Conservation (phyloP, 192 early-diverging fungal genomes). For the Jimgerdemannia flammicorona region DNA sequence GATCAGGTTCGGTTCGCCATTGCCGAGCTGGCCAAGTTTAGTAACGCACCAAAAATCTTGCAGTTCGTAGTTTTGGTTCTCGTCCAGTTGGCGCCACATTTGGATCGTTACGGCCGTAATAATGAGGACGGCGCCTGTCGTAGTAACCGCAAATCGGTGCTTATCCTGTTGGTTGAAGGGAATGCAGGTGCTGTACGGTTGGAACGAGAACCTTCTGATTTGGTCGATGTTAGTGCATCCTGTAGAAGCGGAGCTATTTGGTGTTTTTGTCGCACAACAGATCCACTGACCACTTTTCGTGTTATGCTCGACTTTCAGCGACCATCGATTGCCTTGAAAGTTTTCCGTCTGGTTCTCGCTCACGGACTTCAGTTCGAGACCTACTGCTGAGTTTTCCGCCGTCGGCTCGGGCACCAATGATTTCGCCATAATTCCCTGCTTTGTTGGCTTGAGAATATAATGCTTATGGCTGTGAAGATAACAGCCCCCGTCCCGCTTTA, state of each 20-base stretch:
- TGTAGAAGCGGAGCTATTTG: neutral
- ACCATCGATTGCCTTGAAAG: neutral
- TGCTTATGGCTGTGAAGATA: neutral
- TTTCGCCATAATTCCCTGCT: neutral
- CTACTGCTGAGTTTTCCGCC: neutral
- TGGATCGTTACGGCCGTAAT: neutral
- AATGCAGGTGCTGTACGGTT: neutral
- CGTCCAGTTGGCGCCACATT: neutral
- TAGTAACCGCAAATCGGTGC: neutral
- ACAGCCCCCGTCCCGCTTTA: neutral
- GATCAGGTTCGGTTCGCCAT: too few relatives aligned
- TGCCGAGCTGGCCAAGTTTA: neutral
- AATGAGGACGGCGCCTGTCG: neutral
- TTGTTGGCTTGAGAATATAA: neutral
- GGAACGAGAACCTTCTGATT: neutral
- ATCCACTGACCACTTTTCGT: neutral
- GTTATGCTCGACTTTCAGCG: neutral
- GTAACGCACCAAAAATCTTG: neutral
- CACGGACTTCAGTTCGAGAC: neutral
- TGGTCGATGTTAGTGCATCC: too few relatives aligned
- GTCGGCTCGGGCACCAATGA: neutral
- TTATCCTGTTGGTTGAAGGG: neutral
- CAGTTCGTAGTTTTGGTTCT: neutral
- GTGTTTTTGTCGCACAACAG: neutral
- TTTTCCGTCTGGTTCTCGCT: neutral